A percentile compares a stretch with the other conserved stretches of the same genome.
Conservation (phyloP, 305 asterid genomes). For the Stenogyne calaminthoides region DNA sequence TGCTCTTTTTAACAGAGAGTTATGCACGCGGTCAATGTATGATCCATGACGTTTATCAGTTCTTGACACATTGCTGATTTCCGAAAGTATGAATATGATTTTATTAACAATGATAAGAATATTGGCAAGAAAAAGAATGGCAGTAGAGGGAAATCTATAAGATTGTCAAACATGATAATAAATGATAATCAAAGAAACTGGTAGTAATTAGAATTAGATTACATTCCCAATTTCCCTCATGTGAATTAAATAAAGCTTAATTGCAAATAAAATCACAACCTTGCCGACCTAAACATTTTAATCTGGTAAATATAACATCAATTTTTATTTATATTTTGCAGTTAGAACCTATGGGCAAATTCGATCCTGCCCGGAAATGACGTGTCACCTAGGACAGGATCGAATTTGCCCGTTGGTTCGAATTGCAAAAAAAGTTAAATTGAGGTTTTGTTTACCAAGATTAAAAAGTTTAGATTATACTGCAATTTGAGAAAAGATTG, state of each 20-base stretch:
- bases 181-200: conserved; percentile 9
- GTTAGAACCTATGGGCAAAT: no score
- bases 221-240: conserved; percentile 1
- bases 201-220: conserved; percentile 7
- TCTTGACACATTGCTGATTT: conserved; percentile 62
- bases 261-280: no score
- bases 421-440: no score
- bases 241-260: neutral
- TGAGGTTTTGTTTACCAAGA: no score
- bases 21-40: conserved; percentile 60
- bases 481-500: no score
- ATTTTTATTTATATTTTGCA: no score
- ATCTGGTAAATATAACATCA: no score
- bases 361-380: no score
- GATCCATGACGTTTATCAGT: conserved; percentile 39
- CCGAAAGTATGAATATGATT: conserved; percentile 25
- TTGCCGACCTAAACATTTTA: no score
- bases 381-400: no score
- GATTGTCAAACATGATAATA: conserved; percentile 1
- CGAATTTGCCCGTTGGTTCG: no score
- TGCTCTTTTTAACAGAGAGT: conserved; percentile 61
- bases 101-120: conserved; percentile 18
- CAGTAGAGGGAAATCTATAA: neutral
- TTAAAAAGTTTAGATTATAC: no score
- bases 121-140: conserved; percentile 10